These are phyloP conservation scores for Albizia julibrissin DNA, from an alignment of 306 rosid species.

Conservation along the genomic window DNA sequence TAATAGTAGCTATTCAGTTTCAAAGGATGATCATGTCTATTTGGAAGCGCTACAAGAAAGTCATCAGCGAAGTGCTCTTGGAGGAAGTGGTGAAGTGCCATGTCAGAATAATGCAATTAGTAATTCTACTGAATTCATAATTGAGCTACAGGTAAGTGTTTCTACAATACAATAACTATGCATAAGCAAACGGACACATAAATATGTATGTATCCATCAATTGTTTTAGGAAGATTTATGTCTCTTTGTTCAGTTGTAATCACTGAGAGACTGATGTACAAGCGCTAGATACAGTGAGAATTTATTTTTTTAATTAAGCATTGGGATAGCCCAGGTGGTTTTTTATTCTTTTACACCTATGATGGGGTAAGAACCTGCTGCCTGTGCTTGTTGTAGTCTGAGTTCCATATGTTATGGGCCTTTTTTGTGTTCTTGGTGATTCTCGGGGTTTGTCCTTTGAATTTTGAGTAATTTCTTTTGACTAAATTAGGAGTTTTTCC, in stretches of 20 bases:
- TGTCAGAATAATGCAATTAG: conserved; percentile 41
- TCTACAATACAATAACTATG: conserved; percentile 21
- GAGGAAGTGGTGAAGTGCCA: conserved; percentile 44
- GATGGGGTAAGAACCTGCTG: background rate
- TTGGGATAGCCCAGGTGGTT: background rate
- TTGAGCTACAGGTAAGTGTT: conserved; percentile 81
- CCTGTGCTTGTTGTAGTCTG: background rate
- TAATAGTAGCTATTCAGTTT: conserved; percentile 85
- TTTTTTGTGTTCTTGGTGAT: background rate
- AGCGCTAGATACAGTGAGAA: background rate
- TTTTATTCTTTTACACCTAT: background rate
- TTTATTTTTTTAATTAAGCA: background rate
- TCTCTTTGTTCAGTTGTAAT: background rate
- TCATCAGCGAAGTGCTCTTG: conserved; percentile 36
- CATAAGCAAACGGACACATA: background rate
- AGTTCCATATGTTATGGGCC: background rate
- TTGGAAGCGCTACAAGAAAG: conserved; percentile 55
- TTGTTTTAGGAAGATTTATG: conserved; percentile 1
- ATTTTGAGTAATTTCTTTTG: background rate
- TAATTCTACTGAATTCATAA: conserved; percentile 54
- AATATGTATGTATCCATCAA: background rate
- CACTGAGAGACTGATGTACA: background rate
- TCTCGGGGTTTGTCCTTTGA: background rate
- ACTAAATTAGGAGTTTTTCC: background rate
- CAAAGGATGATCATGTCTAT: conserved; percentile 64